phyloP scores from a whole-genome alignment of 805 yeast genomes.

The Phaffomyces opuntiae region DNA sequence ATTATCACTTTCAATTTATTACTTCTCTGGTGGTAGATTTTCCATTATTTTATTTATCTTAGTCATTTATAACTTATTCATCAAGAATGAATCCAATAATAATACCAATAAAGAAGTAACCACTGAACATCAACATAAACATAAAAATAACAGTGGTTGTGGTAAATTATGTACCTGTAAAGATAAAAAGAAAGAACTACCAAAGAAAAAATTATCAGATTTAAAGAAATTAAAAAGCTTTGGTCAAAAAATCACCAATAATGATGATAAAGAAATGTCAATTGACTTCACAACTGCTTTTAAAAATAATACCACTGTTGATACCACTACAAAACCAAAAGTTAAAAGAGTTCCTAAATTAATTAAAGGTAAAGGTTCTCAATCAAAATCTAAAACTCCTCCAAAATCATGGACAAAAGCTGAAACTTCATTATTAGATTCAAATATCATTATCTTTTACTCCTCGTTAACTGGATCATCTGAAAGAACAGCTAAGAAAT shows the following conservation, averaged over 20 bases:
- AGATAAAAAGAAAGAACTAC: constrained; percentile 16
- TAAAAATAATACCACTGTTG: constrained; percentile 4
- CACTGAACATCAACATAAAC: constrained; percentile 13
- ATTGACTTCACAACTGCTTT: constrained; percentile 36
- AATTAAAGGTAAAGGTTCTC: constrained; percentile 32
- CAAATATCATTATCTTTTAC: constrained; percentile 65
- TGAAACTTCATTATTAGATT: constrained; percentile 35
- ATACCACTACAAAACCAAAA: constrained; percentile 4
- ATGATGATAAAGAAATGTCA: constrained; percentile 19
- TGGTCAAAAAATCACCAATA: constrained; percentile 4
- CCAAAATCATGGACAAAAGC: constrained; percentile 34
- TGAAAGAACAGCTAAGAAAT: constrained; percentile 53
- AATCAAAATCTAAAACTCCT: constrained; percentile 17
- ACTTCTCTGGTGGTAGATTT: constrained; percentile 30
- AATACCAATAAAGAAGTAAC: background rate
- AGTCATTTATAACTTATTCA: constrained; percentile 21
- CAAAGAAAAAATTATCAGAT: constrained; percentile 21
- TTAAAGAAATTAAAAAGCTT: constrained; percentile 16
- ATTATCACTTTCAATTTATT: constrained; percentile 10
- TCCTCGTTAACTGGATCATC: constrained; percentile 85
- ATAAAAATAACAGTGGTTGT: constrained; percentile 27
- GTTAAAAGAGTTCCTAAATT: constrained; percentile 34
- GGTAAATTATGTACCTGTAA: constrained; percentile 28
- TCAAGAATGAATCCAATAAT: constrained; percentile 5
- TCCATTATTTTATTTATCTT: constrained; percentile 26